phyloP scores from a whole-genome alignment of 805 yeast species.

The Naumovozyma baii region DNA sequence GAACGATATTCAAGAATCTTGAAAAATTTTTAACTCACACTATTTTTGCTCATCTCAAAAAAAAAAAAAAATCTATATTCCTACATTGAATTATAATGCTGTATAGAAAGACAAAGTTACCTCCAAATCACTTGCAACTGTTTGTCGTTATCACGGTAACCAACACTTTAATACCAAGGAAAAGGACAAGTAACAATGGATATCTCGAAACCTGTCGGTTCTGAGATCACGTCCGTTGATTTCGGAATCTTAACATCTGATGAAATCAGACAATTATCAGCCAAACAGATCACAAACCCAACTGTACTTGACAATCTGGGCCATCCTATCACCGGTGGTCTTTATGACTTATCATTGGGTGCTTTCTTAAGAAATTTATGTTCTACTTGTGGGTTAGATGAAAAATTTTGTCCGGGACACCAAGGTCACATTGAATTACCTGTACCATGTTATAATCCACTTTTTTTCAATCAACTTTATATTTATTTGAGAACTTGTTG shows the following conservation, averaged over 20 bases:
- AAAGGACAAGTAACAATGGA: conserved; percentile 50
- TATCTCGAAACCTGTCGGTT: conserved; percentile 92
- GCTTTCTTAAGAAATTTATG: conserved; percentile 85
- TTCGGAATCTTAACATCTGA: conserved; percentile 74
- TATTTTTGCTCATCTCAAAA: not conserved
- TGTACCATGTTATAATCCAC: conserved; percentile 87
- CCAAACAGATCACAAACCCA: conserved; percentile 91
- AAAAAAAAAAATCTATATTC: too few species aligned
- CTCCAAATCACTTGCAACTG: too few species aligned
- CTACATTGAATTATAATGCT: too few species aligned
- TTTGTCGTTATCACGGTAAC: too few species aligned
- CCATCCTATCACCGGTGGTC: conserved; percentile 88
- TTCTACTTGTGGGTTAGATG: conserved; percentile 93
- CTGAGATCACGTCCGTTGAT: conserved; percentile 86
- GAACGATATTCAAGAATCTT: too few species aligned
- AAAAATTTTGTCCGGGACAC: conserved; percentile 93
- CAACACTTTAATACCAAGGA: too few species aligned
- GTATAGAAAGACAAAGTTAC: too few species aligned
- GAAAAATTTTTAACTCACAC: conserved; percentile 1
- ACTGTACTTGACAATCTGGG: conserved; percentile 93
- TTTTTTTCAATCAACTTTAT: conserved; percentile 87
- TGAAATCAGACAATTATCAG: conserved; percentile 80
- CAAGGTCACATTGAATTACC: conserved; percentile 97
- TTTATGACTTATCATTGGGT: conserved; percentile 91
- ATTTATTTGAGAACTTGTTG: conserved; percentile 76